Percentiles rank a stretch among this genome's conserved stretches.
Evolutionary conservation across 192 early-diverging fungal species (phyloP).

Genomic region (Coemansia reversa): DNA sequence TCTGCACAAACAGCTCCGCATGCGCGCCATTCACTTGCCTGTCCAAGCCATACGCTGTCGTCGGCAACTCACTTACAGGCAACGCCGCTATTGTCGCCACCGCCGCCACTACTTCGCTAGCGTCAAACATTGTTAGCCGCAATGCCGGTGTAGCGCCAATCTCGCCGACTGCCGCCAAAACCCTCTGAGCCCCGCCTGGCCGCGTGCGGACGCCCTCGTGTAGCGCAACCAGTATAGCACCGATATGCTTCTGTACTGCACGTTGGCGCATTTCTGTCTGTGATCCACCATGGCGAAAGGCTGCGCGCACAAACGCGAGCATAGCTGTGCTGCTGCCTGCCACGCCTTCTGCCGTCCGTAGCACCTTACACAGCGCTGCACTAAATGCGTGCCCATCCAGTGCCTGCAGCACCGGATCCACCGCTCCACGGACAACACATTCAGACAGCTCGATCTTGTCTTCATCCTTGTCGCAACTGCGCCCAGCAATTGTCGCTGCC

Average conservation of each 20-base stretch:
- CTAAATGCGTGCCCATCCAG: constrained; percentile 21
- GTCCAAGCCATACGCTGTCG: not conserved
- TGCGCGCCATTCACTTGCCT: not conserved
- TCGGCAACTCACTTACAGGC: constrained; percentile 8
- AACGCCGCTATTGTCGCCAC: constrained; percentile 11
- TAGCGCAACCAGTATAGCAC: constrained; percentile 21
- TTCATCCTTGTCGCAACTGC: not conserved
- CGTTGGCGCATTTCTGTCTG: constrained; percentile 20
- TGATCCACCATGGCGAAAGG: constrained; percentile 13
- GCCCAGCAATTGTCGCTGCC: not conserved
- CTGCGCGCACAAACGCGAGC: constrained; percentile 28
- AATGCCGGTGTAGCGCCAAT: constrained; percentile 25
- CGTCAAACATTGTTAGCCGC: constrained; percentile 38
- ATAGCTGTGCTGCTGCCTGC: constrained; percentile 14
- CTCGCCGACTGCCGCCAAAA: constrained; percentile 23
- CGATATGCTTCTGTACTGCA: constrained; percentile 28
- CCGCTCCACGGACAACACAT: constrained; percentile 11
- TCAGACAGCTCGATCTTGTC: not conserved
- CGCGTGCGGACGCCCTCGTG: constrained; percentile 10
- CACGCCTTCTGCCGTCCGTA: not conserved
- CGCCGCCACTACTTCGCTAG: constrained; percentile 24
- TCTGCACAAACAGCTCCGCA: constrained; percentile 16
- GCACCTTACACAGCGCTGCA: constrained; percentile 9
- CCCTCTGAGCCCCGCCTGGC: not conserved
- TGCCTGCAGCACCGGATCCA: constrained; percentile 37